Evolutionary conservation across 1,139 yeast species (phyloP).

Genomic region (Suhomyces atakaporum): DNA sequence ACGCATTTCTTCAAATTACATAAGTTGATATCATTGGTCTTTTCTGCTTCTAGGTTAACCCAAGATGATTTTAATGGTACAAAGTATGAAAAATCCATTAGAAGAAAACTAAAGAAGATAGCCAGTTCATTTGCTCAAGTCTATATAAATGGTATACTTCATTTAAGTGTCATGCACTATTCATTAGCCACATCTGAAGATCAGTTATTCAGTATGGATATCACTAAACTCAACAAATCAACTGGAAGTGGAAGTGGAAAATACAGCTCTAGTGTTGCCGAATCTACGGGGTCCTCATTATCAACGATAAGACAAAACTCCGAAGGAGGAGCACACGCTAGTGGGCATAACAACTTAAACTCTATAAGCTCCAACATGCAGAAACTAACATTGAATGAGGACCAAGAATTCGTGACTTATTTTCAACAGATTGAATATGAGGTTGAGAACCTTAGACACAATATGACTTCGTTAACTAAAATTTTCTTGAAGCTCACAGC

Average conservation of each 20-base stretch:
- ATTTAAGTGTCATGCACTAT: constrained; percentile 46
- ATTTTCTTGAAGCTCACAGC: constrained; percentile 33
- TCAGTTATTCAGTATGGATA: constrained; percentile 36
- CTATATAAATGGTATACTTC: constrained; percentile 59
- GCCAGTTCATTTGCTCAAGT: constrained; percentile 59
- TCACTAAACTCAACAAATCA: constrained; percentile 34
- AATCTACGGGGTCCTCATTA: constrained; percentile 26
- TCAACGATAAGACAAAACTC: constrained; percentile 27
- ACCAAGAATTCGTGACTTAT: constrained; percentile 24
- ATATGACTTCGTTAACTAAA: constrained; percentile 32
- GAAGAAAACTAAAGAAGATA: constrained; percentile 51
- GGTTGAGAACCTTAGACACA: constrained; percentile 33
- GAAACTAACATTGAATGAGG: constrained; percentile 10
- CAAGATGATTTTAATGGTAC: constrained; percentile 50
- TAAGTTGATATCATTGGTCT: constrained; percentile 47
- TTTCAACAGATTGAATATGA: constrained; percentile 42
- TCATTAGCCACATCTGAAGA: constrained; percentile 26
- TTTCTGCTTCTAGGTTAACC: constrained; percentile 53
- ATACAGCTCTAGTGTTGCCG: constrained; percentile 14
- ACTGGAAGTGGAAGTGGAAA: constrained; percentile 20
- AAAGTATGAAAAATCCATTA: constrained; percentile 46
- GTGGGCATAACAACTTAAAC: constrained; percentile 4
- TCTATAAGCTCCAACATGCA: constrained; percentile 9
- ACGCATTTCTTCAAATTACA: constrained; percentile 55
- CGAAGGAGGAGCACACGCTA: constrained; percentile 1